Base-by-base conservation (phyloP, 768 basidiomycete species). In the Sporobolomyces phaffii region DNA sequence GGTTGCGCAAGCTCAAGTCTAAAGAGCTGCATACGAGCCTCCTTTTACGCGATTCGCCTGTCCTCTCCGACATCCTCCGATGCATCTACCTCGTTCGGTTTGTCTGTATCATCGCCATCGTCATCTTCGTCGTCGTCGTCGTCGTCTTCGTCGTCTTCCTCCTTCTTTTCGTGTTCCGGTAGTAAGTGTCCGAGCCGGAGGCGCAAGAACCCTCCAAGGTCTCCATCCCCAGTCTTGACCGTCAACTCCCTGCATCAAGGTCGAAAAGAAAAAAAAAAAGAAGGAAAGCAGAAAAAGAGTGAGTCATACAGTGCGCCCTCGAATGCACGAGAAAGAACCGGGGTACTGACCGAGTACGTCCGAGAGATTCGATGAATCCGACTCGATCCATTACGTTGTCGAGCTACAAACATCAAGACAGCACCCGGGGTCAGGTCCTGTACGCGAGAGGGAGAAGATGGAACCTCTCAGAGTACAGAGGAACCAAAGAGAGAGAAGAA, bases 351-450 rank as follows among this genome's bases (percentile, higher is more conserved):
- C 60, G 28, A 34, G 88, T 90, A 47, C 88, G 82, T 69, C 88
- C 88, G 63, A 91, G 75, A 76, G 86, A 87, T 78, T 93, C 91
- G 73, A 93, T 92, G 77, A 89, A 87, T 76, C 91, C 88, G 44
- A 92, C 84, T 18, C 91, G 81, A 65, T 83, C 84, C 54, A 88
- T 81, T 8, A 90, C 90, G 57, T 80, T 81, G 66, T 89, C 83
- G 22, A 90, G 81, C 40, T 85, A 41, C 5, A 15, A n/a, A 43
- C 11, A 22, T 38, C 17, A 36, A 17, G n/a, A 26, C 6, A 34
- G 20, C 2, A n/a, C n/a, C n/a, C n/a, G n/a, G n/a, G n/a, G n/a
- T n/a, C n/a, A n/a, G n/a, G n/a, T n/a, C n/a, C n/a, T n/a, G n/a
- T n/a, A n/a, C n/a, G n/a, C n/a, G n/a, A n/a, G n/a, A n/a, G n/a